Evolutionary conservation across 345 rosid species (phyloP).

Genomic region (Melaleuca alternifolia): DNA sequence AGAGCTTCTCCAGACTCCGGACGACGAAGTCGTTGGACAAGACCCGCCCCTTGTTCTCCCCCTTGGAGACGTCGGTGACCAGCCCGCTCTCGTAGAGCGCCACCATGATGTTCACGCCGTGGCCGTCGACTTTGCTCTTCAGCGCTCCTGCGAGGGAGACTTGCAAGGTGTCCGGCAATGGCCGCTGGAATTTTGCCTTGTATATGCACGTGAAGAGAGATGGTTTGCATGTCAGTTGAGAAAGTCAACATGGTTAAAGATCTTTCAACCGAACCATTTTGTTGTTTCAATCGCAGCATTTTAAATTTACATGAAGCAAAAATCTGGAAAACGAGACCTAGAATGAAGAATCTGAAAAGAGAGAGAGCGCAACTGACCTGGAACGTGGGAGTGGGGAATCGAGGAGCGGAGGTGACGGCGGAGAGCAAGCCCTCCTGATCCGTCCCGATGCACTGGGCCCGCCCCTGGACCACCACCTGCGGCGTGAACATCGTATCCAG

Average conservation of each 20-base stretch:
- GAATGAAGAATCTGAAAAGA: background rate
- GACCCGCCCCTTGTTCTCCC: slow-evolving; percentile 75
- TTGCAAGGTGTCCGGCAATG: slow-evolving; percentile 48
- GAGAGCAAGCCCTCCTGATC: slow-evolving; percentile 56
- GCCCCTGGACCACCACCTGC: slow-evolving; percentile 66
- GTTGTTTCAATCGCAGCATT: too few relatives aligned
- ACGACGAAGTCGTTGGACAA: slow-evolving; percentile 70
- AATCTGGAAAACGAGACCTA: background rate
- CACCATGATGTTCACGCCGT: slow-evolving; percentile 61
- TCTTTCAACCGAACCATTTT: too few relatives aligned
- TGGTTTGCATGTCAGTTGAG: background rate
- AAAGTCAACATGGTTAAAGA: background rate
- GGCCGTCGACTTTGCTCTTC: slow-evolving; percentile 40
- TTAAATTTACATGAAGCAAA: too few relatives aligned
- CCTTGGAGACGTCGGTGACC: slow-evolving; percentile 45
- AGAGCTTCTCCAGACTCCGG: slow-evolving; percentile 65
- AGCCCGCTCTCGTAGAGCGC: slow-evolving; percentile 67
- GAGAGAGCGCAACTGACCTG: slow-evolving; percentile 26
- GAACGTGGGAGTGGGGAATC: slow-evolving; percentile 56
- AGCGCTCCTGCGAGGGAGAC: slow-evolving; percentile 50
- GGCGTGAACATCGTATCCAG: slow-evolving; percentile 92
- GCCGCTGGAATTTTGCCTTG: slow-evolving; percentile 62
- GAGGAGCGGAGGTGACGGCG: slow-evolving; percentile 40
- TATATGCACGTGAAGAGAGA: background rate
- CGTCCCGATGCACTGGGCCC: slow-evolving; percentile 46